phyloP scores from a whole-genome alignment of 2,329 filamentous ascomycete species.

The Penicillium sp. region DNA sequence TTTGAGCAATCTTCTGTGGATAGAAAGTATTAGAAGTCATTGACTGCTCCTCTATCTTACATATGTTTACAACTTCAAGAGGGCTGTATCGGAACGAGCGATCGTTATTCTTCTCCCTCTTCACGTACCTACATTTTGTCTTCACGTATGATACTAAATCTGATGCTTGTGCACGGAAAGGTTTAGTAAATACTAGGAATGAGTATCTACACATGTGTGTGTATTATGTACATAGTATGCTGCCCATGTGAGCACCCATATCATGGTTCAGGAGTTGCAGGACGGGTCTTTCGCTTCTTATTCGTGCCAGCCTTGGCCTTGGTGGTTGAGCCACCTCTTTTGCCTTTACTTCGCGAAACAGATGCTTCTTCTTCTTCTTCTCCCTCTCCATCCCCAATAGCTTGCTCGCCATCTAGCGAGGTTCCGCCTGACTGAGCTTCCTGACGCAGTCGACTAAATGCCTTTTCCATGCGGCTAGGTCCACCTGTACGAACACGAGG shows the following conservation, averaged over 20 bases:
- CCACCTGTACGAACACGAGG: slow-evolving; percentile 63
- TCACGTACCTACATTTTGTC: neutral
- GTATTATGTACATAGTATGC: neutral
- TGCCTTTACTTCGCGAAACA: slow-evolving; percentile 5
- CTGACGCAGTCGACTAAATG: slow-evolving; percentile 65
- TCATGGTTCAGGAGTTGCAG: slow-evolving; percentile 4
- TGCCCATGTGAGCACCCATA: neutral
- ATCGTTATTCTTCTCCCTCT: neutral
- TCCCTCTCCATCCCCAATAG: neutral
- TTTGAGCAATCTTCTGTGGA: neutral
- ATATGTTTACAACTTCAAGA: neutral
- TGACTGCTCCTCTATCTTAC: neutral
- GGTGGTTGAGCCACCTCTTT: slow-evolving; percentile 17
- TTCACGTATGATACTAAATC: neutral
- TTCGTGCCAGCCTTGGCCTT: slow-evolving; percentile 20
- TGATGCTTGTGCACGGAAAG: neutral
- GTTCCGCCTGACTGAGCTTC: slow-evolving; percentile 45
- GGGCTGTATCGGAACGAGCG: neutral
- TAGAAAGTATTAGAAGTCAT: no score
- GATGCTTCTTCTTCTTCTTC: slow-evolving; percentile 9
- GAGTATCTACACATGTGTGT: neutral
- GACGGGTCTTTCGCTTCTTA: slow-evolving; percentile 30
- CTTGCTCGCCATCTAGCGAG: neutral
- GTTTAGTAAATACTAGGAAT: neutral
- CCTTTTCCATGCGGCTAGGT: slow-evolving; percentile 73